Evolutionary conservation across 2,329 filamentous ascomycete species (phyloP), one percentile per base, ranked within the genome.

Genomic region (Aureobasidium pullulans): DNA sequence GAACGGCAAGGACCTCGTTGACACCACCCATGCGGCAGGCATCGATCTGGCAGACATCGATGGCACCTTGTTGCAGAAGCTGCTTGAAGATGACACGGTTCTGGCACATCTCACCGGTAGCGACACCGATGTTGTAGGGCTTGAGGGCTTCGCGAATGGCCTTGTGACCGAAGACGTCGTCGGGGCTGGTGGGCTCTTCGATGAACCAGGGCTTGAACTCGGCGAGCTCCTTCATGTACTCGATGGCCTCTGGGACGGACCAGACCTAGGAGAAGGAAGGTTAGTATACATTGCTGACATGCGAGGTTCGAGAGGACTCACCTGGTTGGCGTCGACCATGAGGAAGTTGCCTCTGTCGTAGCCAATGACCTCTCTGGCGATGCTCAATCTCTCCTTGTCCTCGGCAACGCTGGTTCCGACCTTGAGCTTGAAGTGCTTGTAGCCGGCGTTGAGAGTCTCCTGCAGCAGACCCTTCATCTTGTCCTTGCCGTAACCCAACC

Each of bases 1-100:
- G 76, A 42, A 96, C 90, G n/a, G 91, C 90, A 28, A 96, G 80
- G 29, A 93, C 90, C 75, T 96, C 91, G 75, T 96, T 96, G 47
- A 96, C 89, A 63, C 91, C 90, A 43, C 91, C 91, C 66, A 96
- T 82, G 29, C 91, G 86, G 78, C 90, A 96, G 3, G 91, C 91
- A 68, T 96, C 91, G 66, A 94, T 88, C 74, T 96, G 91, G 71
- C 90, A 90, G 19, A 96, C 84, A 68, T 94, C 90, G 66, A 96
- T 89, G 62, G 90, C 89, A 53, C 87, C 87, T 2, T 84, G 79
- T 71, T 86, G 83, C 54, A 96, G 82, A 62, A 96, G 83, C 75
- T 96, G 91, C 81, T 96, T 96, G 83, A 96, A 96, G 68, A 96
- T 84, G 64, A 96, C 89, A 40, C 91, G 85, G 79, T 96, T 96